Base-by-base conservation (phyloP, 352 stramenopile genomes). In the Globisporangium barbulae region DNA sequence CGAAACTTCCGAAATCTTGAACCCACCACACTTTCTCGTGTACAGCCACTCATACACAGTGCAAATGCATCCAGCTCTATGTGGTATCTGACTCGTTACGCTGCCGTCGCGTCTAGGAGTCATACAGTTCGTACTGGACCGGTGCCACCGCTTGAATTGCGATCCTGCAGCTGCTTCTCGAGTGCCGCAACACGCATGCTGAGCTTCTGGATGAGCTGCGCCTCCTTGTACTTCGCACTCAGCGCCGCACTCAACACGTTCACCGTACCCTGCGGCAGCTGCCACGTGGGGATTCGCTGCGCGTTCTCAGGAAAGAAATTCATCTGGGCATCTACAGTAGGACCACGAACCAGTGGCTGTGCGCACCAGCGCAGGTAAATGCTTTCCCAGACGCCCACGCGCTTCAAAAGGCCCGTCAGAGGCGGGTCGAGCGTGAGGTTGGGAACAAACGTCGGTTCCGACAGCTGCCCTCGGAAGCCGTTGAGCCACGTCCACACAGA, bases 401-500 rank as follows among this genome's bases (percentile, higher is more conserved):
- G 70, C 63, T 89, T 89, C 45, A 94, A 61, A 0, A 94, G 71
- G 0, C 81, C 85, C 1, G 80, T 63, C 7, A 87, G 59, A 0
- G 83, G 77, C 17, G 82, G 83, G 47, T 85, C 75, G n/a, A 94
- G 63, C 8, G 70, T 59, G 57, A 83, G 73, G 30, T 80, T 81
- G 1, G 77, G 67, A 47, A 76, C 63, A 53, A 83, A 91, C 19
- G 59, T 72, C 6, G 80, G 71, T 57, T 91, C 83, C 4, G 64
- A 83, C 9, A 94, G 78, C 54, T 91, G 73, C 22, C 61, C 33
- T 41, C 76, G 76, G 54, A 91, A 92, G 13, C 85, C 85, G 58
- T 94, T 91, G 57, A 93, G 75, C 81, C 79, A 93, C 28, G 87
- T 90, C 87, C 87, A 95, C 1, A 92, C 81, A 3, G 85, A 94